phyloP scores from a whole-genome alignment of 768 basidiomycete genomes.

The Tremella fuciformis region DNA sequence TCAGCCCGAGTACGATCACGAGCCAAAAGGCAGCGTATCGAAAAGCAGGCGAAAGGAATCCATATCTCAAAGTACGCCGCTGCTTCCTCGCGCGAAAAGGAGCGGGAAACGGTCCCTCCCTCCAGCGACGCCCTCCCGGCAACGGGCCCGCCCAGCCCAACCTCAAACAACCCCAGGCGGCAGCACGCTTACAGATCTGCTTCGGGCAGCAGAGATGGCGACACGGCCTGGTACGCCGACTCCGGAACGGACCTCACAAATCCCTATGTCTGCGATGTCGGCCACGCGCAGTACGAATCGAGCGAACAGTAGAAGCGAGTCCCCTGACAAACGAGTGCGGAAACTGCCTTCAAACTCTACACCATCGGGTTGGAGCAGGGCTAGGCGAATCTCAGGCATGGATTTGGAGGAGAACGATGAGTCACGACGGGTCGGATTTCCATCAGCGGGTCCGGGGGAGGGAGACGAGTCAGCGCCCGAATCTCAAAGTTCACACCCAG shows the following conservation, averaged over 20 bases:
- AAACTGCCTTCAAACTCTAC: conserved; percentile 1
- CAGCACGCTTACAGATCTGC: conserved; percentile 41
- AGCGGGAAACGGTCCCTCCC: conserved; percentile 24
- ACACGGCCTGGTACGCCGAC: conserved; percentile 35
- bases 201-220: conserved; percentile 45
- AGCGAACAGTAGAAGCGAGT: conserved; percentile 17
- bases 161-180: conserved; percentile 43
- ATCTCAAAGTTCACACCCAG: neutral
- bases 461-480: conserved; percentile 16
- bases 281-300: conserved; percentile 30
- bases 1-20: conserved; percentile 10
- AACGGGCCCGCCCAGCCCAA: conserved; percentile 14
- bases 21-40: conserved; percentile 17
- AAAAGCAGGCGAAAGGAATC: conserved; percentile 13
- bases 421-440: neutral
- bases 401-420: conserved; percentile 11
- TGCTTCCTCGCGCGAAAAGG: conserved; percentile 23
- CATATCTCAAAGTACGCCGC: conserved; percentile 15
- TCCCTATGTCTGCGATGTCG: conserved; percentile 37
- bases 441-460: neutral
- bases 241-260: conserved; percentile 13
- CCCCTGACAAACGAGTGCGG: conserved; percentile 1
- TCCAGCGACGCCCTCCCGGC: conserved; percentile 29
- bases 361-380: conserved; percentile 6
- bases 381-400: conserved; percentile 13